These are phyloP conservation scores for Debaryomyces castellii DNA, from an alignment of 805 yeast species.

Conservation along the genomic window DNA sequence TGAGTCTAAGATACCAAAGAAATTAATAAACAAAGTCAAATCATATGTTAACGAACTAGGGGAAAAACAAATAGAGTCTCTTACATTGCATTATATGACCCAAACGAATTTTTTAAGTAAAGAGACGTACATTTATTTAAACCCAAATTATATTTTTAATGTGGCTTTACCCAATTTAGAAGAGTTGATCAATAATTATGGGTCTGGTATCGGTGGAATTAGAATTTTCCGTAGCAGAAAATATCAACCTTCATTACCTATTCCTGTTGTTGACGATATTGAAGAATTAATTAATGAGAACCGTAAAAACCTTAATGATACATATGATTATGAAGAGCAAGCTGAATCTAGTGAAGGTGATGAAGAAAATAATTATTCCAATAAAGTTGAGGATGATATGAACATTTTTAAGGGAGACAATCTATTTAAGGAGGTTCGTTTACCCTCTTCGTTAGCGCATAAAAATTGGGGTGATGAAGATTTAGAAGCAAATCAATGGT, in stretches of 20 bases:
- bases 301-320: constrained; percentile 28
- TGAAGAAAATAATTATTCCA: constrained; percentile 6
- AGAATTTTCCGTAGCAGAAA: constrained; percentile 51
- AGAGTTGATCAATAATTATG: constrained; percentile 74
- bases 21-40: constrained; percentile 26
- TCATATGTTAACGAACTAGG: constrained; percentile 37
- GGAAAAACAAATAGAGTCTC: constrained; percentile 27
- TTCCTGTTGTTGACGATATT: constrained; percentile 65
- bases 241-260: constrained; percentile 73
- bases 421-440: constrained; percentile 45
- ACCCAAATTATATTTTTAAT: constrained; percentile 52
- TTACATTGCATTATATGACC: constrained; percentile 37
- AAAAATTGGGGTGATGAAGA: constrained; percentile 46
- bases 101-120: constrained; percentile 39
- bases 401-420: constrained; percentile 43
- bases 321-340: constrained; percentile 25
- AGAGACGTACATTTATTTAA: constrained; percentile 47
- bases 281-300: constrained; percentile 53
- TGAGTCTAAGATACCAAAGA: constrained; percentile 63
- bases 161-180: constrained; percentile 69
- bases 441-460: constrained; percentile 52
- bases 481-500: constrained; percentile 72
- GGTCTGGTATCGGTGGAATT: constrained; percentile 69
- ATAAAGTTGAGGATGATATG: background rate
- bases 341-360: constrained; percentile 23